A percentile compares a stretch with the other conserved stretches of the same genome.
phyloP scores from a whole-genome alignment of 2,329 filamentous ascomycete genomes.

The Penicillium sumatraense region DNA sequence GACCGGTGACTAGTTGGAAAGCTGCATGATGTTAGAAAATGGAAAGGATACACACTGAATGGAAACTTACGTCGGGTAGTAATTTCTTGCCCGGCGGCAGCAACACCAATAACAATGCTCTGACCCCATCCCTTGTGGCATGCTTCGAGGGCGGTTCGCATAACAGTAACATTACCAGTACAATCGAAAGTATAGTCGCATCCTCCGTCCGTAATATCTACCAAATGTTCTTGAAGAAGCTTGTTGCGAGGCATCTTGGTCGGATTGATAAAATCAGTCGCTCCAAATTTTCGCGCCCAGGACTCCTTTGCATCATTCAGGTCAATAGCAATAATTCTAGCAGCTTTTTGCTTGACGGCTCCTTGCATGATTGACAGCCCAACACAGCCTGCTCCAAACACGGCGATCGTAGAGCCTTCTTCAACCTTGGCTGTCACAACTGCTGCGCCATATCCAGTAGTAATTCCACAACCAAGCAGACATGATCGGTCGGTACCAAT shows the following conservation, averaged over 20 bases:
- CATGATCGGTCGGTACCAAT: constrained; percentile 96
- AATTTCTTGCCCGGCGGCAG: constrained; percentile 95
- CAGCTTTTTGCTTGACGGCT: constrained; percentile 79
- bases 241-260: constrained; percentile 70
- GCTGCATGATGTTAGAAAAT: constrained; percentile 55
- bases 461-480: constrained; percentile 96
- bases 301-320: constrained; percentile 89
- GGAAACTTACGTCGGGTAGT: constrained; percentile 80
- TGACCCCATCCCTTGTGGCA: constrained; percentile 99
- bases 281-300: constrained; percentile 93
- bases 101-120: constrained; percentile 97
- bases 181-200: constrained; percentile 99
- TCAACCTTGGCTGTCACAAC: constrained; percentile 92
- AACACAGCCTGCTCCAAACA: constrained; percentile 96
- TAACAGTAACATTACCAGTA: constrained; percentile 94
- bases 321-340: constrained; percentile 67
- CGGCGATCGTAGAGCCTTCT: constrained; percentile 82
- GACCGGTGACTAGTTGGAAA: constrained; percentile 97
- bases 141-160: constrained; percentile 92
- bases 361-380: constrained; percentile 95
- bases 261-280: constrained; percentile 98
- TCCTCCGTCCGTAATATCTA: constrained; percentile 97
- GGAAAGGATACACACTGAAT: constrained; percentile 5
- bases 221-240: constrained; percentile 86
- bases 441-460: constrained; percentile 95